Evolutionary conservation across 306 rosid genomes (phyloP).

Genomic region (Prunus mume): DNA sequence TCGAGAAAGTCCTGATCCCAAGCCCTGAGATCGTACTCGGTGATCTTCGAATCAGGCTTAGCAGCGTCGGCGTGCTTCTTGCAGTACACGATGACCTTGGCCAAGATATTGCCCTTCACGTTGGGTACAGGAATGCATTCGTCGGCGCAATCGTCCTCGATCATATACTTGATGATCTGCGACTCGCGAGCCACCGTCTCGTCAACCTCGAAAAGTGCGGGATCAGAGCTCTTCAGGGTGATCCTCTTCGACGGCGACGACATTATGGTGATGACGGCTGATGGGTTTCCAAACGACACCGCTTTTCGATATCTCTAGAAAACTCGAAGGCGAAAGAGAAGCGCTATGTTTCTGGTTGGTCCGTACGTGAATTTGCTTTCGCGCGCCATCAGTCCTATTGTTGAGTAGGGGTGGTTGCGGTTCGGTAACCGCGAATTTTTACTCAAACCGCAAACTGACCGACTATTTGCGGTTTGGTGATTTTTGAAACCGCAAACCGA

Average conservation of each 20-base stretch:
- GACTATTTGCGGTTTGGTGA: no score
- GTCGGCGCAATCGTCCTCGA: constrained; percentile 69
- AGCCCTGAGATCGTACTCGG: constrained; percentile 51
- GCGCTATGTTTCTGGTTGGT: background rate
- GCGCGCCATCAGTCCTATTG: background rate
- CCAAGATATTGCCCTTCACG: constrained; percentile 70
- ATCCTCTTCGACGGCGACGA: constrained; percentile 50
- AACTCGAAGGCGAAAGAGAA: background rate
- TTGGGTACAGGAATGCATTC: constrained; percentile 68
- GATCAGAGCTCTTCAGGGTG: constrained; percentile 67
- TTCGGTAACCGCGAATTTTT: no score
- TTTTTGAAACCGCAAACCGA: no score
- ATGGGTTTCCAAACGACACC: constrained; percentile 6
- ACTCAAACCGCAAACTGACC: no score
- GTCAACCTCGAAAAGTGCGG: constrained; percentile 64
- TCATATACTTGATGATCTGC: constrained; percentile 74
- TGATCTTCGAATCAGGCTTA: constrained; percentile 36
- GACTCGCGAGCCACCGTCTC: constrained; percentile 72
- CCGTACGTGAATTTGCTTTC: background rate
- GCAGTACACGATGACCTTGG: constrained; percentile 79
- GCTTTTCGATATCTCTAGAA: background rate
- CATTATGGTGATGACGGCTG: background rate
- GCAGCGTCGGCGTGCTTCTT: constrained; percentile 58
- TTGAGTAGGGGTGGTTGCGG: no score
- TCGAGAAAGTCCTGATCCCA: constrained; percentile 69